These are phyloP conservation scores for Fusarium vanettenii DNA, from an alignment of 2,329 filamentous ascomycete genomes.

Conservation along the genomic window DNA sequence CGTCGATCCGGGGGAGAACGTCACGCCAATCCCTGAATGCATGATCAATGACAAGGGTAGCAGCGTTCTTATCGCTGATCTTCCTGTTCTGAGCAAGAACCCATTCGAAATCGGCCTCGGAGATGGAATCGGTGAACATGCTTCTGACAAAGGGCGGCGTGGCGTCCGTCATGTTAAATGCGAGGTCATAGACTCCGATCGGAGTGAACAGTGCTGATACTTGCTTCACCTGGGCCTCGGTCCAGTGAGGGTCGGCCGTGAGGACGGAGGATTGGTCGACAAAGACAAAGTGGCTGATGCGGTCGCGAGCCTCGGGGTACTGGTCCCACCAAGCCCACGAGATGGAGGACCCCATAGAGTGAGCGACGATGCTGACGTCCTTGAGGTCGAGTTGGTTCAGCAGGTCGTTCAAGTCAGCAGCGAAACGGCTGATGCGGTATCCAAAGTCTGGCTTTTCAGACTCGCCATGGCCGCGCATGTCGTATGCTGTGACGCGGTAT, in stretches of 20 bases:
- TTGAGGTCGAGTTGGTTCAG: constrained; percentile 47
- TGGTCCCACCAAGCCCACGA: constrained; percentile 49
- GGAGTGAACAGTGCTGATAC: constrained; percentile 41
- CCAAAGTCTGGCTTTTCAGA: constrained; percentile 48
- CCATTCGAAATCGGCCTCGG: constrained; percentile 42
- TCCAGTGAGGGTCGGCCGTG: constrained; percentile 44
- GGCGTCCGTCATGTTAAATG: constrained; percentile 26
- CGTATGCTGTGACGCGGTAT: constrained; percentile 47
- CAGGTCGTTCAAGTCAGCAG: constrained; percentile 45
- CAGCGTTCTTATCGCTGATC: constrained; percentile 40
- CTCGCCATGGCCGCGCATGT: constrained; percentile 49
- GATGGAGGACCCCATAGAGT: constrained; percentile 50
- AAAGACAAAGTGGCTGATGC: constrained; percentile 44
- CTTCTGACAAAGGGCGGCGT: constrained; percentile 27
- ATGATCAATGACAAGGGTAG: too few relatives aligned
- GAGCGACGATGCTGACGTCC: constrained; percentile 46
- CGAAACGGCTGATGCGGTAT: constrained; percentile 44
- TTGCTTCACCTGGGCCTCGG: too few relatives aligned
- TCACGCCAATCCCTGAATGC: too few relatives aligned
- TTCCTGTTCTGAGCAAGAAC: constrained; percentile 40
- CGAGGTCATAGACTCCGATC: constrained; percentile 26
- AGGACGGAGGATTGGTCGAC: constrained; percentile 46
- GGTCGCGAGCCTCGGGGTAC: constrained; percentile 40
- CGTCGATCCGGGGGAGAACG: too few relatives aligned
- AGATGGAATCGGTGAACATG: constrained; percentile 43